Evolutionary conservation across 768 basidiomycete species (phyloP).

Genomic region (Mycena alexandri): DNA sequence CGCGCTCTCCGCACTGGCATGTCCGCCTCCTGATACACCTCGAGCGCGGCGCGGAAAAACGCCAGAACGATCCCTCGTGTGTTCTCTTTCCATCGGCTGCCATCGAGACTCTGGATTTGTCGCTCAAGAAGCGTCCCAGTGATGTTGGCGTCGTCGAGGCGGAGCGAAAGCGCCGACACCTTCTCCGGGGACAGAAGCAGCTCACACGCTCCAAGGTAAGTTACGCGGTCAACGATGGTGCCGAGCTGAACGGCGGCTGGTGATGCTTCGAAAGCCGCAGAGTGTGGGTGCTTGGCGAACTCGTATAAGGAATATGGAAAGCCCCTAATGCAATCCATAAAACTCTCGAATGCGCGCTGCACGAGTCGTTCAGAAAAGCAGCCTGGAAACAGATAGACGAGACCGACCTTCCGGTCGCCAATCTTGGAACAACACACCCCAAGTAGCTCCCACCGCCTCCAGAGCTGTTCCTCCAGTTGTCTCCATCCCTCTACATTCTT

Average conservation of each 20-base stretch:
- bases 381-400: conserved; percentile 1
- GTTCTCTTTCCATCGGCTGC: conserved; percentile 69
- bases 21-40: conserved; percentile 59
- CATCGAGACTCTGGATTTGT: conserved; percentile 69
- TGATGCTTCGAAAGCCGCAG: conserved; percentile 54
- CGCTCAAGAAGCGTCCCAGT: conserved; percentile 71
- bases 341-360: conserved; percentile 73
- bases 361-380: conserved; percentile 11
- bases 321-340: conserved; percentile 60
- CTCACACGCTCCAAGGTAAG: conserved; percentile 77
- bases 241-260: conserved; percentile 67
- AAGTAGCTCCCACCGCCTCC: conserved; percentile 84
- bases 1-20: conserved; percentile 74
- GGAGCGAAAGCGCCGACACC: conserved; percentile 59
- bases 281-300: conserved; percentile 52
- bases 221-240: conserved; percentile 71
- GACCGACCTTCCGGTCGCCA: conserved; percentile 78
- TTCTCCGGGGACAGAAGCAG: conserved; percentile 65
- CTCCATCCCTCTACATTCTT: conserved; percentile 62
- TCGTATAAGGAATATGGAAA: conserved; percentile 65
- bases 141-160: conserved; percentile 46
- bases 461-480: conserved; percentile 74
- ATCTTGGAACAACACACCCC: conserved; percentile 84
- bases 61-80: conserved; percentile 54
- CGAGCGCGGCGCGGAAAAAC: conserved; percentile 64